Percentiles rank a stretch among this genome's conserved stretches.
Evolutionary conservation across 2,329 filamentous ascomycete species (phyloP).

Genomic region (Periconia sp.): DNA sequence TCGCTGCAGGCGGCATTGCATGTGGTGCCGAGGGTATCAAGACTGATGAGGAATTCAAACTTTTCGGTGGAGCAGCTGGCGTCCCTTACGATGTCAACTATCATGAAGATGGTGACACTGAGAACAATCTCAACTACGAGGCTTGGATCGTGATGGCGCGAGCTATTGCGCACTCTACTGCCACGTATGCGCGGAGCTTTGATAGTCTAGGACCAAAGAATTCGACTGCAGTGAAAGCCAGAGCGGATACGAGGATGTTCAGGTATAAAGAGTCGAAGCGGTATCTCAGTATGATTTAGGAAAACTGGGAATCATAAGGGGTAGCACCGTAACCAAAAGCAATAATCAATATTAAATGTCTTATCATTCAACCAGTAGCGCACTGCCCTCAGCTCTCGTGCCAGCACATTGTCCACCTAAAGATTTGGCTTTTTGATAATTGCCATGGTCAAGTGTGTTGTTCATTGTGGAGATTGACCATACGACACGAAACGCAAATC

Average conservation of each 20-base stretch:
- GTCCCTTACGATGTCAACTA: conserved; percentile 64
- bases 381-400: too few relatives aligned
- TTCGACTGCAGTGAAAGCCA: conserved; percentile 17
- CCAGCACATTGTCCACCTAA: too few relatives aligned
- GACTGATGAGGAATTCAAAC: conserved; percentile 67
- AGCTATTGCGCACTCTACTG: conserved; percentile 62
- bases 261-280: conserved; percentile 11
- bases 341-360: too few relatives aligned
- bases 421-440: too few relatives aligned
- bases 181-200: conserved; percentile 42
- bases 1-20: conserved; percentile 76
- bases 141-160: conserved; percentile 63
- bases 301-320: too few relatives aligned
- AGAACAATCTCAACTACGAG: conserved; percentile 60
- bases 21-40: conserved; percentile 80
- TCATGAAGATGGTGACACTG: conserved; percentile 59
- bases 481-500: too few relatives aligned
- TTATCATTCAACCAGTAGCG: too few relatives aligned
- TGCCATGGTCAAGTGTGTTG: too few relatives aligned
- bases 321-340: too few relatives aligned
- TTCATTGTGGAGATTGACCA: too few relatives aligned
- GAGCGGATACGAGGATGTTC: conserved; percentile 7
- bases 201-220: conserved; percentile 38
- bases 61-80: conserved; percentile 75
- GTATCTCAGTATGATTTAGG: conserved; percentile 14